Percentiles rank a stretch among this genome's conserved stretches.
phyloP scores from a whole-genome alignment of 2,329 filamentous ascomycete species.

The Alternaria dauci region DNA sequence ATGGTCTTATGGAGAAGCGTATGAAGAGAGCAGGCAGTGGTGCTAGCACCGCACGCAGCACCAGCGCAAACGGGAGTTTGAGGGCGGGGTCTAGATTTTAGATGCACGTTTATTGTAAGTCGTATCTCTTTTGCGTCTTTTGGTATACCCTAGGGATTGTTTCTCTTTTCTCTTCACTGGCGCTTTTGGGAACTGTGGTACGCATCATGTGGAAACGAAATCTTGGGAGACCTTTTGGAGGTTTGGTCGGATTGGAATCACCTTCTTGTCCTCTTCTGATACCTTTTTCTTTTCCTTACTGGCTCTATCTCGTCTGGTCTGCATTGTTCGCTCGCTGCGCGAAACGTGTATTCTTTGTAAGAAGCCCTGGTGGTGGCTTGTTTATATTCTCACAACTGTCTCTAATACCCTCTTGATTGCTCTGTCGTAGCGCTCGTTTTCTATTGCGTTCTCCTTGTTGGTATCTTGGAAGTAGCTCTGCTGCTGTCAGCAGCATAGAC shows the following conservation, averaged over 20 bases:
- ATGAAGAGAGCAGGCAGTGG: conserved; percentile 30
- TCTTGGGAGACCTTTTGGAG: conserved; percentile 1
- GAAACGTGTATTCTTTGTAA: not conserved
- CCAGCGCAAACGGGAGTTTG: conserved; percentile 19
- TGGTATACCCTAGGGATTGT: conserved; percentile 14
- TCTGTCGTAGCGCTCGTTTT: not conserved
- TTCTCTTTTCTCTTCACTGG: not conserved
- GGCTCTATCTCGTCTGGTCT: not conserved
- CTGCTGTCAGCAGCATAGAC: not conserved
- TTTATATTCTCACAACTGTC: conserved; percentile 2
- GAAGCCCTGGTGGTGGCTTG: conserved; percentile 2
- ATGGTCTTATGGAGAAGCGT: conserved; percentile 73
- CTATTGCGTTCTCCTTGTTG: not conserved
- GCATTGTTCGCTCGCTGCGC: not conserved
- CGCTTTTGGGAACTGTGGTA: not conserved
- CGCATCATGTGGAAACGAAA: conserved; percentile 6
- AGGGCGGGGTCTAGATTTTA: conserved; percentile 7
- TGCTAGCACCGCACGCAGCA: conserved; percentile 18
- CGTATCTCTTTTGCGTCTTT: conserved; percentile 6
- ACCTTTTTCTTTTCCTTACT: not conserved
- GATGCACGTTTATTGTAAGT: conserved; percentile 1
- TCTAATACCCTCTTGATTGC: conserved; percentile 2
- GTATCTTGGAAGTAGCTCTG: not conserved
- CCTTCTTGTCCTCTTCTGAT: conserved; percentile 1
- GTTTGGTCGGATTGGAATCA: not conserved